Percentiles rank a stretch among this genome's conserved stretches.
These are phyloP conservation scores for Calocera cornea DNA, from an alignment of 768 basidiomycete genomes.

Conservation along the genomic window DNA sequence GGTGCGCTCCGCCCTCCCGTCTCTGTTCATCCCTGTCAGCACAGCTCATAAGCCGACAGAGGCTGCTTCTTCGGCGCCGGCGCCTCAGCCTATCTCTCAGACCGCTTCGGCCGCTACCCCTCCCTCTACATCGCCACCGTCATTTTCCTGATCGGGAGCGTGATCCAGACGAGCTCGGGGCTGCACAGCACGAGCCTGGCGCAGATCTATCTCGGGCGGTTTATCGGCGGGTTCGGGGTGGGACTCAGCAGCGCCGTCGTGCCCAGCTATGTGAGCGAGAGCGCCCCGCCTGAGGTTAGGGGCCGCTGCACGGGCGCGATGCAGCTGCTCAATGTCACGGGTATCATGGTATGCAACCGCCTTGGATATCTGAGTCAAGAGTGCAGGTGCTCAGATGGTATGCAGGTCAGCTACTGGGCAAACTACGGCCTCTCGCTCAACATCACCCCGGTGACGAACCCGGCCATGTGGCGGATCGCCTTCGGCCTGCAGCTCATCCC, in stretches of 20 bases:
- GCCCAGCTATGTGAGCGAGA: conserved; percentile 41
- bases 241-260: conserved; percentile 22
- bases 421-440: conserved; percentile 33
- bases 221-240: conserved; percentile 13
- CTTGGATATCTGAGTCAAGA: not conserved
- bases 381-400: not conserved
- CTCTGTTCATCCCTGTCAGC: not conserved
- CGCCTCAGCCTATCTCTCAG: conserved; percentile 30
- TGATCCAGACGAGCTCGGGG: conserved; percentile 35
- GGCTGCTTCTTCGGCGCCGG: conserved; percentile 30
- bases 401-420: conserved; percentile 27
- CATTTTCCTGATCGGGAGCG: conserved; percentile 37
- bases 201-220: conserved; percentile 14
- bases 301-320: conserved; percentile 33
- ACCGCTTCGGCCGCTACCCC: conserved; percentile 35
- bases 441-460: conserved; percentile 20
- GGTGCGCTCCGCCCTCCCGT: conserved; percentile 25
- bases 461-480: conserved; percentile 53
- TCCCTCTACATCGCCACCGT: conserved; percentile 33
- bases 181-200: conserved; percentile 26
- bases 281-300: conserved; percentile 34
- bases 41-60: not conserved
- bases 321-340: conserved; percentile 12
- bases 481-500: conserved; percentile 66
- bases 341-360: not conserved